Conservation (phyloP, 2,329 filamentous ascomycete species). For the Bretziella fagacearum region DNA sequence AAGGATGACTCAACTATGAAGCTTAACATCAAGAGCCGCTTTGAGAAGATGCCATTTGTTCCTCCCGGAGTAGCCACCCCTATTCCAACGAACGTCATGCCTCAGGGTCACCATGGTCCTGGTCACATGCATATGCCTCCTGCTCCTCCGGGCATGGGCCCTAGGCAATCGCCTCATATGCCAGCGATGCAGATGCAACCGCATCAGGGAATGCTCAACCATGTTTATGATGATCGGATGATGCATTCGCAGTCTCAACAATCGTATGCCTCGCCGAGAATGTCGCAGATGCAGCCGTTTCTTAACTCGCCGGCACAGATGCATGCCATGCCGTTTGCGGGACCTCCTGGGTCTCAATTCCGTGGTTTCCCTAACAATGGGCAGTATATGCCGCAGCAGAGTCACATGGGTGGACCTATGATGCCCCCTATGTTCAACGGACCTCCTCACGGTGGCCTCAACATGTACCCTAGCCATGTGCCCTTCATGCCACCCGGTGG, state of each 20-base stretch:
- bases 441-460: slow-evolving; percentile 41
- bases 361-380: slow-evolving; percentile 51
- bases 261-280: slow-evolving; percentile 70
- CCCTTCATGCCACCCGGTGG: slow-evolving; percentile 47
- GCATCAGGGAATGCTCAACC: slow-evolving; percentile 47
- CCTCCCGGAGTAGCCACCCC: slow-evolving; percentile 40
- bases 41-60: slow-evolving; percentile 46
- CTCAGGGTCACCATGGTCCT: slow-evolving; percentile 67
- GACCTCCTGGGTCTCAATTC: slow-evolving; percentile 46
- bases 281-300: slow-evolving; percentile 51
- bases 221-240: slow-evolving; percentile 58
- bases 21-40: slow-evolving; percentile 58
- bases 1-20: slow-evolving; percentile 47
- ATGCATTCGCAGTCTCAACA: slow-evolving; percentile 70
- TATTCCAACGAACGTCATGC: slow-evolving; percentile 49
- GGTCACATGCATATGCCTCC: slow-evolving; percentile 49
- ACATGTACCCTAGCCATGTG: slow-evolving; percentile 44
- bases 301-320: slow-evolving; percentile 55
- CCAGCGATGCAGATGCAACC: slow-evolving; percentile 61
- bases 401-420: slow-evolving; percentile 59
- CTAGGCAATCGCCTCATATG: slow-evolving; percentile 52
- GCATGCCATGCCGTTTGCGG: slow-evolving; percentile 54
- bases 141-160: slow-evolving; percentile 18
- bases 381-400: slow-evolving; percentile 50
- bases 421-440: slow-evolving; percentile 73